Evolutionary conservation across 2,329 filamentous ascomycete genomes (phyloP), one percentile per base, ranked within the genome.

Genomic region (Hypoxylon sp.): DNA sequence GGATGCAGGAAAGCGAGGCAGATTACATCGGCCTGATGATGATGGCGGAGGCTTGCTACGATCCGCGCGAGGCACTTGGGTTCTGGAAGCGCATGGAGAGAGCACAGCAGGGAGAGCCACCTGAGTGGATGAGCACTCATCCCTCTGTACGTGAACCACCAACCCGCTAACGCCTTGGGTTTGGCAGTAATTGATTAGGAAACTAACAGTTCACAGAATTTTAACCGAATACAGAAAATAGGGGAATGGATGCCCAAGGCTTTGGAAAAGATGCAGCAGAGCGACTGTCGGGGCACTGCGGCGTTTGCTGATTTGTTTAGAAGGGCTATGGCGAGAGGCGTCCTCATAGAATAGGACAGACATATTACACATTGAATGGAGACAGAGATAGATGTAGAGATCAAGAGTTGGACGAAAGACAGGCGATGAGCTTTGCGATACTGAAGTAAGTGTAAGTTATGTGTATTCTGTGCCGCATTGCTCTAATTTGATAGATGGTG

Each of bases 21-120:
- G 92, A 95, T 75, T 93, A 92, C 74, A 93, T 94, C 52, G 92
- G 92, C 0, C 79, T 94, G 35, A 88, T 94, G 86, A 92, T 94
- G 86, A 94, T 94, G 91, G 88, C 92, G 0, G 88, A 93, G 80
- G 91, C 90, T 26, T 94, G 92, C 80, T 94, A 92, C 76, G 85
- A 93, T 68, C 92, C 92, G 0, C 80, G 84, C 11, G 87, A 88
- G 67, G 92, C 92, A 0, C 82, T 91, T 47, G 83, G 82, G 0
- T 88, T 94, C 66, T 93, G 89, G 90, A 79, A 85, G 76, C 81
- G 89, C 54, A 92, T 93, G 89, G 88, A 91, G 69, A 77, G 78
- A 42, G 77, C 80, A 1, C 80, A 81, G 26, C 79, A 85, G 50
- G 74, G 76, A 4, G 84, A 86, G 62, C 84, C 87, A 35, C 92